Percentiles rank a stretch among this genome's conserved stretches.
phyloP scores from a whole-genome alignment of 345 rosid species.

The Citrus sp. region DNA sequence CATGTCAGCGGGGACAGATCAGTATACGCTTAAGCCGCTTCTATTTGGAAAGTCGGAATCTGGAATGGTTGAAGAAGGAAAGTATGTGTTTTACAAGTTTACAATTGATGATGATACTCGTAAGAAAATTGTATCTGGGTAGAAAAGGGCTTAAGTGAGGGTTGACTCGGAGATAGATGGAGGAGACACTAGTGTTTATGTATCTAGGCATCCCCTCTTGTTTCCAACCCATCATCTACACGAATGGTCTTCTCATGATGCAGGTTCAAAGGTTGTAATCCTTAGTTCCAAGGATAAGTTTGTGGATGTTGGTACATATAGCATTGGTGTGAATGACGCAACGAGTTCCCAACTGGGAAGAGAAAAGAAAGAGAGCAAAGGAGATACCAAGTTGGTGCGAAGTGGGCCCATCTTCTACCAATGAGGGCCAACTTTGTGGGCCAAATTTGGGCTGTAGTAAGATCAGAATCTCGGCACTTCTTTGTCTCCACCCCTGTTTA shows the following conservation, averaged over 20 bases:
- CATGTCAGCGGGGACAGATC: slow-evolving; percentile 45
- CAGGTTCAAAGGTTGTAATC: slow-evolving; percentile 72
- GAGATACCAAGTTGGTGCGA: not conserved
- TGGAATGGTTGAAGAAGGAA: slow-evolving; percentile 81
- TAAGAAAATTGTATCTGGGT: slow-evolving; percentile 46
- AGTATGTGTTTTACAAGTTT: slow-evolving; percentile 72
- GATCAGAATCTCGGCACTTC: not conserved
- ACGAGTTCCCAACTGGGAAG: too few relatives aligned
- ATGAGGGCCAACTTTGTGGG: not conserved
- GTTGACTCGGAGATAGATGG: slow-evolving; percentile 82
- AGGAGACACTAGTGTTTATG: slow-evolving; percentile 91
- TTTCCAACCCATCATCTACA: slow-evolving; percentile 86
- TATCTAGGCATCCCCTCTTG: slow-evolving; percentile 74
- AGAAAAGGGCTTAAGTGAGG: slow-evolving; percentile 57
- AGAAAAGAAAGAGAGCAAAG: not conserved
- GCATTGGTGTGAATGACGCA: slow-evolving; percentile 67
- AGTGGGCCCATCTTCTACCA: not conserved
- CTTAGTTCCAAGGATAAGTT: slow-evolving; percentile 63
- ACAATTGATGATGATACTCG: slow-evolving; percentile 40
- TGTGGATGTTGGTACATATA: slow-evolving; percentile 62
- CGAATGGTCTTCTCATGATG: slow-evolving; percentile 89
- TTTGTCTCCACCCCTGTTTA: too few relatives aligned
- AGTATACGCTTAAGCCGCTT: slow-evolving; percentile 58
- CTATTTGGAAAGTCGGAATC: slow-evolving; percentile 51
- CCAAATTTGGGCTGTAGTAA: not conserved